Conservation (phyloP, 495 filamentous ascomycete species). For the Xylaria curta region DNA sequence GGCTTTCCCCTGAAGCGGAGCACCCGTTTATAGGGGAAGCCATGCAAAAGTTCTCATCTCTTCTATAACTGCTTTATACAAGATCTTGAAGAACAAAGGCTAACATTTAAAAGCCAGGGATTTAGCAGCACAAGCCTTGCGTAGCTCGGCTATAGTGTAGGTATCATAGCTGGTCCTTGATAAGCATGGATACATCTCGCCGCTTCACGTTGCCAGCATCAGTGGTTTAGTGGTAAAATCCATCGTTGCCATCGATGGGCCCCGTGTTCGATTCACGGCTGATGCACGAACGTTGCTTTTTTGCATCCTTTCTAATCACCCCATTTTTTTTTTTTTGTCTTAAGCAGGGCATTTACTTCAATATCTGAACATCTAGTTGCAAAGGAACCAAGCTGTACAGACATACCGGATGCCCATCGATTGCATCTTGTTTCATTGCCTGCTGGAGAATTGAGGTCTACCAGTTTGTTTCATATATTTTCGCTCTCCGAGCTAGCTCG, state of each 20-base stretch:
- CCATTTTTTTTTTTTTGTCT: not conserved
- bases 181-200: no score
- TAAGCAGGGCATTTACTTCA: not conserved
- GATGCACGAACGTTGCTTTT: no score
- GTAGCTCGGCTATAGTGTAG: not conserved
- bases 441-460: not conserved
- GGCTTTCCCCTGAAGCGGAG: not conserved
- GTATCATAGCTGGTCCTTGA: no score
- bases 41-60: not conserved
- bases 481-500: not conserved
- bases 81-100: not conserved
- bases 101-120: not conserved
- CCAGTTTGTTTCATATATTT: not conserved
- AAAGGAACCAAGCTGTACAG: not conserved
- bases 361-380: not conserved
- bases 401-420: not conserved
- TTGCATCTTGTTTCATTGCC: not conserved
- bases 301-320: not conserved
- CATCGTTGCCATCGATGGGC: slow-evolving; percentile 62
- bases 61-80: not conserved
- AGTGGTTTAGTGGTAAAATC: slow-evolving; percentile 62
- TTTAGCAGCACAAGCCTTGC: not conserved
- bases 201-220: slow-evolving; percentile 39
- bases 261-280: slow-evolving; percentile 60
- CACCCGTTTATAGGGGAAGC: not conserved